A percentile compares a stretch with the other conserved stretches of the same genome.
Conservation (phyloP, 2,329 filamentous ascomycete genomes). For the Beauveria brongniartii region DNA sequence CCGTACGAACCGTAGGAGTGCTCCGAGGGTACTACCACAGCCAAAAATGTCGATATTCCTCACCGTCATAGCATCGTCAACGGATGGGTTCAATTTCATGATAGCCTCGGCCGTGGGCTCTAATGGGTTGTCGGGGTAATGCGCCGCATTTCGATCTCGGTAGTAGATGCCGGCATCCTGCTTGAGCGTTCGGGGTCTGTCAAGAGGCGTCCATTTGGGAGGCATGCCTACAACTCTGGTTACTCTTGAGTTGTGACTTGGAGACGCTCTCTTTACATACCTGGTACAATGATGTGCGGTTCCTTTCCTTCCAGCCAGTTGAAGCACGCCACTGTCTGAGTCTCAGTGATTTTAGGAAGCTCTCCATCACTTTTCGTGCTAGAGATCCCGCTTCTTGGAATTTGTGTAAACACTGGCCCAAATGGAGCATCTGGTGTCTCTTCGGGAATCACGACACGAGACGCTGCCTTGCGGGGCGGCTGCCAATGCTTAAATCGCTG, state of each 20-base stretch:
- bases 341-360: background rate
- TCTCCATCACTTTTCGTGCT: background rate
- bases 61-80: too few species aligned
- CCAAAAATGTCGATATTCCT: too few species aligned
- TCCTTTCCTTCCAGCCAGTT: background rate
- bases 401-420: background rate
- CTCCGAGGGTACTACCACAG: too few species aligned
- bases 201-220: background rate
- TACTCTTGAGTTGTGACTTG: background rate
- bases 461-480: background rate
- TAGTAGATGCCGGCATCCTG: constrained; percentile 42
- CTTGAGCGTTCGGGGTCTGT: constrained; percentile 19
- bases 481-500: background rate
- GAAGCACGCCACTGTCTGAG: background rate
- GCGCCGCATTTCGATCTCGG: constrained; percentile 46
- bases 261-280: background rate
- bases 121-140: constrained; percentile 39
- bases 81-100: constrained; percentile 14
- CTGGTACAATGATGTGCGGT: background rate
- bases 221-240: background rate
- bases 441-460: background rate
- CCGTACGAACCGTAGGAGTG: too few species aligned
- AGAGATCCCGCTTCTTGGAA: background rate
- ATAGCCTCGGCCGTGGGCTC: constrained; percentile 40
- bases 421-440: background rate